Percentiles rank a stretch among this genome's conserved stretches.
Conservation (phyloP, 345 rosid genomes). For the Firmiana major region DNA sequence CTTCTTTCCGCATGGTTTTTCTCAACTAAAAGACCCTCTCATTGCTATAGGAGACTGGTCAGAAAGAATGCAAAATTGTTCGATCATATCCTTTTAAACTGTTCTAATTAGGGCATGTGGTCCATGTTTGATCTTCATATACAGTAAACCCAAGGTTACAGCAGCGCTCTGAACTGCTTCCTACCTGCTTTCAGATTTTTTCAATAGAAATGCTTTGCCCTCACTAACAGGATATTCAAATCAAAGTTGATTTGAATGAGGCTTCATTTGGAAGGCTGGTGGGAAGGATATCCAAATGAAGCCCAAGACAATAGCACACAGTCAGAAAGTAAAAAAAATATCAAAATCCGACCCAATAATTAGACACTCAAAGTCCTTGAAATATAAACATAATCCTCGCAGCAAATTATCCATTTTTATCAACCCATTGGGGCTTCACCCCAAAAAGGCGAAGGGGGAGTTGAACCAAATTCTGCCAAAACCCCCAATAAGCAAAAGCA, state of each 20-base stretch:
- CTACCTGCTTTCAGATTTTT: neutral
- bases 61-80: neutral
- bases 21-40: neutral
- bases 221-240: neutral
- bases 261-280: too few relatives aligned
- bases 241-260: neutral
- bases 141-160: neutral
- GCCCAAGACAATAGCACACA: too few relatives aligned
- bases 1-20: neutral
- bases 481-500: neutral
- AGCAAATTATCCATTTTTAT: neutral
- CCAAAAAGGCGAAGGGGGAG: neutral
- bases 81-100: neutral
- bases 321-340: too few relatives aligned
- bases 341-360: too few relatives aligned
- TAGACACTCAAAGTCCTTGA: too few relatives aligned
- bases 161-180: neutral
- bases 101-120: neutral
- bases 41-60: neutral
- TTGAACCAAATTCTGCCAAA: neutral
- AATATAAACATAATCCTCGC: too few relatives aligned
- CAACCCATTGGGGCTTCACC: neutral
- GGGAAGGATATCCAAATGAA: too few relatives aligned
- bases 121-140: neutral
- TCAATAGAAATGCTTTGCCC: neutral